Conservation (phyloP, 75 land plant genomes). For the Picea sitchensis region DNA sequence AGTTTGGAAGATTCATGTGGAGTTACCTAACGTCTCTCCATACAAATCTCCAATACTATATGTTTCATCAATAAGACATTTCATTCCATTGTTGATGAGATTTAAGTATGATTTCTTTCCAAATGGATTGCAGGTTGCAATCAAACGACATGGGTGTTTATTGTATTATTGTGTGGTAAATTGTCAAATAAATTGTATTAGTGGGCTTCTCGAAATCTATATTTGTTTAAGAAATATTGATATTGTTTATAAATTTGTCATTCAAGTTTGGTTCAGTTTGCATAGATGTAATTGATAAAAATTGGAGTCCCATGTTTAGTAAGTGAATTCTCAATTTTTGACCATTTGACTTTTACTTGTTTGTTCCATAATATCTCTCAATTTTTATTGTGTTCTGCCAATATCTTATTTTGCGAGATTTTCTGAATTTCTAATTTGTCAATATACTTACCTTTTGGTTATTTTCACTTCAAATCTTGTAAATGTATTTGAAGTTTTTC, state of each 20-base stretch:
- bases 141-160: background rate
- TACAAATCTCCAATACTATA: slow-evolving; percentile 55
- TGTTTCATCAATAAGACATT: slow-evolving; percentile 53
- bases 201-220: background rate
- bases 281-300: slow-evolving; percentile 34
- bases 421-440: too few species aligned
- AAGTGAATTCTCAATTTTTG: slow-evolving; percentile 1
- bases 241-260: too few species aligned
- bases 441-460: background rate
- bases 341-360: background rate
- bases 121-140: background rate
- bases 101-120: slow-evolving; percentile 12
- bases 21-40: slow-evolving; percentile 49
- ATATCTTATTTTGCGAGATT: background rate
- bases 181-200: background rate
- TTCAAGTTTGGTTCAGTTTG: slow-evolving; percentile 13
- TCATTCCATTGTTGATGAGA: slow-evolving; percentile 57
- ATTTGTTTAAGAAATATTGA: background rate
- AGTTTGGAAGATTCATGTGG: slow-evolving; percentile 49
- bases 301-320: slow-evolving; percentile 42
- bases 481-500: slow-evolving; percentile 59
- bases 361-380: background rate
- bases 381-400: background rate
- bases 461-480: slow-evolving; percentile 32
- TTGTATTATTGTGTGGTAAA: background rate